phyloP scores from a whole-genome alignment of 2,329 filamentous ascomycete genomes.

The Parascedosporium putredinis region DNA sequence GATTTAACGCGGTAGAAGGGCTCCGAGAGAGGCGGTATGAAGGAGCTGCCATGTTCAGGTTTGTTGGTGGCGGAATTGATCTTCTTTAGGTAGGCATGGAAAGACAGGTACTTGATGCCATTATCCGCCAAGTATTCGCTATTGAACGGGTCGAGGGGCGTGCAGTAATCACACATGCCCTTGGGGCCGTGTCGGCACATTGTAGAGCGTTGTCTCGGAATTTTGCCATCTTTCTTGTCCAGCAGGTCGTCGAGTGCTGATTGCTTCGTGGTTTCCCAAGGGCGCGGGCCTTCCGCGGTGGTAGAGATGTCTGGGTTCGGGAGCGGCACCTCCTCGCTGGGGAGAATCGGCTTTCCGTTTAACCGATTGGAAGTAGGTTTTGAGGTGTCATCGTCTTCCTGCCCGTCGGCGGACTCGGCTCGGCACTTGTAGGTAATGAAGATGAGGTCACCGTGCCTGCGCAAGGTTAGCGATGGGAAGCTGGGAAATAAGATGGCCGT shows the following conservation, averaged over 20 bases:
- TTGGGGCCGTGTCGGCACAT: constrained; percentile 96
- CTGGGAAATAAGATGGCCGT: neutral
- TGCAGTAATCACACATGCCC: constrained; percentile 99
- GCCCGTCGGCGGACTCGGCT: constrained; percentile 27
- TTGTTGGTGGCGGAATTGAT: constrained; percentile 96
- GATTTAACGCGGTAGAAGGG: constrained; percentile 83
- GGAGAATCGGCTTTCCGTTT: constrained; percentile 65
- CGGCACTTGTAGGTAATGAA: constrained; percentile 71
- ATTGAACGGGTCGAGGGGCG: constrained; percentile 90
- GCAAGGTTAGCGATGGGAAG: constrained; percentile 6
- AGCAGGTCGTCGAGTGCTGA: constrained; percentile 77
- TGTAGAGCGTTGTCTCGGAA: constrained; percentile 64
- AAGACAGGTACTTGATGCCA: constrained; percentile 98
- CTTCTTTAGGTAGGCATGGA: constrained; percentile 89
- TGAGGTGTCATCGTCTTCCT: constrained; percentile 27
- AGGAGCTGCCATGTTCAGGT: constrained; percentile 84
- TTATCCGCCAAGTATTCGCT: constrained; percentile 81
- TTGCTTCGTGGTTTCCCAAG: constrained; percentile 84
- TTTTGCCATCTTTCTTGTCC: constrained; percentile 86
- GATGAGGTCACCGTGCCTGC: constrained; percentile 80
- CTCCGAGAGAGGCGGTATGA: constrained; percentile 89
- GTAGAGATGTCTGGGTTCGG: constrained; percentile 52
- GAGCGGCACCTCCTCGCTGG: constrained; percentile 55
- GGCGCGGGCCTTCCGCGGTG: constrained; percentile 47
- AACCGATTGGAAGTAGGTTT: constrained; percentile 51